Conservation (phyloP, 2,329 filamentous ascomycete species). For the Myriosclerotinia scirpicola region DNA sequence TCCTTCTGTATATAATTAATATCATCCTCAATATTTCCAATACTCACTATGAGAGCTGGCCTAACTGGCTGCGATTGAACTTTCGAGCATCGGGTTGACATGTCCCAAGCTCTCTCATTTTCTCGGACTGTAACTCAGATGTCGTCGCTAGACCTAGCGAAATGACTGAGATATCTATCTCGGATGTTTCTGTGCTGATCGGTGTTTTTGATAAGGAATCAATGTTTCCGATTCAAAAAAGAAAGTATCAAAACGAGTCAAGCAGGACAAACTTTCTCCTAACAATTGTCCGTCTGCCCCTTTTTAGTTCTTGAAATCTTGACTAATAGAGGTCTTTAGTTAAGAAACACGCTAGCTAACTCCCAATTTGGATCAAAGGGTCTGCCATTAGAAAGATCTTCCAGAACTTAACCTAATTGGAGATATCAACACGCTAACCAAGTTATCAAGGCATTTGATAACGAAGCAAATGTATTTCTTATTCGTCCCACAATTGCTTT, state of each 20-base stretch:
- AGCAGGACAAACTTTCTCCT: background rate
- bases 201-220: background rate
- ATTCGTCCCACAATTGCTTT: too few relatives aligned
- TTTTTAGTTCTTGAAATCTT: conserved; percentile 32
- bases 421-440: too few relatives aligned
- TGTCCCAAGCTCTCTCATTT: background rate
- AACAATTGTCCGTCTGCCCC: conserved; percentile 36
- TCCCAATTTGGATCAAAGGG: too few relatives aligned
- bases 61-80: background rate
- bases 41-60: background rate
- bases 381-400: too few relatives aligned
- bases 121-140: background rate
- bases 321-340: too few relatives aligned
- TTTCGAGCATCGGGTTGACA: background rate
- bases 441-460: too few relatives aligned
- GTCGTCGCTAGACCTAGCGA: background rate
- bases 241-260: background rate
- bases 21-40: background rate
- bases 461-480: too few relatives aligned
- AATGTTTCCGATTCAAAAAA: background rate
- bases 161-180: background rate
- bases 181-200: background rate
- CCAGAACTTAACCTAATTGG: too few relatives aligned
- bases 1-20: background rate
- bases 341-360: too few relatives aligned